Conservation (phyloP, 495 filamentous ascomycete genomes). For the Tuber indicum region DNA sequence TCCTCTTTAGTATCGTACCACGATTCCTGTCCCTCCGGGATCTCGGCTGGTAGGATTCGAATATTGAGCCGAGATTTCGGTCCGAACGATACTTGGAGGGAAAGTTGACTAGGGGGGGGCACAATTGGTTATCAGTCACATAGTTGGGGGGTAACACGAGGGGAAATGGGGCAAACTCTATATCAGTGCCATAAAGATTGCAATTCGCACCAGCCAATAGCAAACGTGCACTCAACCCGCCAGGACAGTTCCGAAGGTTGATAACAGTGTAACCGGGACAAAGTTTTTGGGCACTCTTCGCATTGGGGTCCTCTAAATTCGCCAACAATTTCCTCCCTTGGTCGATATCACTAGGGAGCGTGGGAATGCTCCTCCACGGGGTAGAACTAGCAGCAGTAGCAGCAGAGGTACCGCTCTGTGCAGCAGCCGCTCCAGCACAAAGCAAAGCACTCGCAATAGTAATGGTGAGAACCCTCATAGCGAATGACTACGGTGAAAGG, state of each 20-base stretch:
- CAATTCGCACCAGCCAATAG: not conserved
- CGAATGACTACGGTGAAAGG: not conserved
- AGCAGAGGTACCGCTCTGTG: not conserved
- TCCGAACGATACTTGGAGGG: not conserved
- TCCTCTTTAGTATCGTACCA: constrained; percentile 3
- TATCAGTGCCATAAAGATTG: not conserved
- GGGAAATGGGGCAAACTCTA: not conserved
- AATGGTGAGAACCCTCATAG: not conserved
- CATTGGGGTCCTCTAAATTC: not conserved
- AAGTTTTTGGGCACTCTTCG: not conserved
- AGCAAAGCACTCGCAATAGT: not conserved
- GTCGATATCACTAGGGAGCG: not conserved
- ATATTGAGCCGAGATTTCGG: not conserved
- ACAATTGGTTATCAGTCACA: not conserved
- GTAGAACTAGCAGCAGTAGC: not conserved
- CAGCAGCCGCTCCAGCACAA: not conserved
- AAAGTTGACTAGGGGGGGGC: not conserved
- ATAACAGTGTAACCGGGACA: not conserved
- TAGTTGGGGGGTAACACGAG: not conserved
- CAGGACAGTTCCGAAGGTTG: not conserved
- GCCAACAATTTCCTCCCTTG: not conserved
- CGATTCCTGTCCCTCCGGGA: not conserved
- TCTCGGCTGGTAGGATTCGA: not conserved
- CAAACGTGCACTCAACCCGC: not conserved
- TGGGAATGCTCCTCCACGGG: constrained; percentile 1